Evolutionary conservation across 148 eudicot genomes (phyloP), one percentile per base, ranked within the genome.

Genomic region (Beta vulgaris): DNA sequence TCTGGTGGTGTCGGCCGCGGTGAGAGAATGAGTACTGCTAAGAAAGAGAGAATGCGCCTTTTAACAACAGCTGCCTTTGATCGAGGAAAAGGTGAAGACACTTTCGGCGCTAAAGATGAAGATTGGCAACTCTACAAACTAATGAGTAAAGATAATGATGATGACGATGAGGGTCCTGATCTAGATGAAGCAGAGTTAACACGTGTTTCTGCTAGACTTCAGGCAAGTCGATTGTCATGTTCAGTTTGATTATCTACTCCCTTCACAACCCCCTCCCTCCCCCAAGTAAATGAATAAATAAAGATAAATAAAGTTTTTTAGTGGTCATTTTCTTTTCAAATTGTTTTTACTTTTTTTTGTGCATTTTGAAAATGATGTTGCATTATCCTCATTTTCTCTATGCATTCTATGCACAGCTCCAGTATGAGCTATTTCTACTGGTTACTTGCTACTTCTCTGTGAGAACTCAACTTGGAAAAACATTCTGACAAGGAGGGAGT

Each of bases 91-190:
- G 99, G 98, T 39, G 99, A 96, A 86, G 99, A 96, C 73, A 96
- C 94, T 71, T 96, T 96, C 82, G 99, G 98, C 73, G 84, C 85
- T 46, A 92, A 72, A 80, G 98, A 96, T 81, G 99, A 95, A 86
- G 99, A 96, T 81, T 96, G 99, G 99, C 91, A 96, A 77, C 97
- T 96, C 42, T 96, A 96, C 81, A 96, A 92, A 80, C 86, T 86
- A 28, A 92, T 96, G 99, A 87, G 98, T 85, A 88, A 72, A 87
- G 99, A 92, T 73, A 86, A 96, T 68, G 99, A 96, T 28, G 99
- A 89, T 53, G 97, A 92, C 31, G 98, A 92, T 42, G 97, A 92
- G 59, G 88, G 85, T 74, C 91, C 91, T 21, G 93, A 96, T 83
- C 87, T 81, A 79, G 91, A 91, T 79, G 99, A 96, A 81, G 73